Base-by-base conservation (phyloP, 108 stramenopile species). In the Epithemia pelagica region DNA sequence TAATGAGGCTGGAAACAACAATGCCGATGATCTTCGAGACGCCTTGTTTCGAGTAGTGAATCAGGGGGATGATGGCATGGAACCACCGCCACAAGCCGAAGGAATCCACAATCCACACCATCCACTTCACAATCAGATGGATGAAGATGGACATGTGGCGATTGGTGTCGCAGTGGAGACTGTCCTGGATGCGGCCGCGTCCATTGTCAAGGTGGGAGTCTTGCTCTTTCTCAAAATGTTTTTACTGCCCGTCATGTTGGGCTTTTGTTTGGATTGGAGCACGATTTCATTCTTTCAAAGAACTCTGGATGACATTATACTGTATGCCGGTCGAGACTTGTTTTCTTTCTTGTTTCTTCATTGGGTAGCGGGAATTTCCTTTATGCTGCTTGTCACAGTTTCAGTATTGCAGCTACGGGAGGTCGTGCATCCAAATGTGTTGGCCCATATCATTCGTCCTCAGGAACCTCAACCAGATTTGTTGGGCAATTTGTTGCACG, bases 391-490 rank as follows among this genome's bases (percentile, higher is more conserved):
- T 5, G 93, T 97, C 27, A 99, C 98, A 8, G 95, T 97, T 19
- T 93, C 91, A 15, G 86, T 97, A 28, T 66, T 95, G 31, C 92
- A 96, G 68, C 79, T 98, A 22, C 78, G 96, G 27, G 96, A 97
- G 69, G 96, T 96, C 26, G 70, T 82, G 19, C 98, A 99, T 72
- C 96, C 98, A 37, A 94, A 90, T 58, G 55, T 95, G 28, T 82
- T 97, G 26, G 95, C 92, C 7, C 52, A 73, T 26, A 59, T 88
- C 37, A 94, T 98, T 31, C 72, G 96, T n/a, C 98, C 98, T 18
- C 98, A 99, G 82, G 98, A 99, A 74, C 96, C 98, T 0, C 96
- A 97, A 57, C 93, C 94, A 2, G 98, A 97, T 70, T 78, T 99
- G 32, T 86, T 99, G 2, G 94, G 90, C 19, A 90, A 93, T 56